Evolutionary conservation across 1,139 yeast species (phyloP).

Genomic region (Zygosaccharomyces sapae): DNA sequence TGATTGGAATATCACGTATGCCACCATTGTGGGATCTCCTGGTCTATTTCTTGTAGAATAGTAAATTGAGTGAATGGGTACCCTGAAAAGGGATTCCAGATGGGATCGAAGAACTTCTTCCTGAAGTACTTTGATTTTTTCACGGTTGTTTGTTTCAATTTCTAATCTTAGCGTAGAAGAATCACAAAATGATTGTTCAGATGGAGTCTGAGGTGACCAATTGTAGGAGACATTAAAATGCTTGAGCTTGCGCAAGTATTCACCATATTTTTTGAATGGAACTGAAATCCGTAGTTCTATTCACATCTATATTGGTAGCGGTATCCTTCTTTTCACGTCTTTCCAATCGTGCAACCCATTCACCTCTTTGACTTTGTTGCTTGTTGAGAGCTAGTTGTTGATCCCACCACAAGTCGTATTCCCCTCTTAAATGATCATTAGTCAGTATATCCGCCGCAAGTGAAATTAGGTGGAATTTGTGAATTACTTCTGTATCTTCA

Average conservation of each 20-base stretch:
- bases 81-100: conserved; percentile 12
- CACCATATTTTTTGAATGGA: conserved; percentile 29
- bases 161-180: conserved; percentile 20
- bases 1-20: conserved; percentile 16
- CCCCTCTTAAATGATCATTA: conserved; percentile 50
- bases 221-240: conserved; percentile 26
- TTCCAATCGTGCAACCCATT: background rate
- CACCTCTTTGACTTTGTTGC: background rate
- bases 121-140: background rate
- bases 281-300: conserved; percentile 6
- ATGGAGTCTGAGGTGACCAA: conserved; percentile 19
- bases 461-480: conserved; percentile 55
- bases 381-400: background rate
- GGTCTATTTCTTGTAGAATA: conserved; percentile 22
- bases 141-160: conserved; percentile 6
- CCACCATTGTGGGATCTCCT: conserved; percentile 16
- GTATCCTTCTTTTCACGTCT: background rate
- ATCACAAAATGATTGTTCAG: conserved; percentile 12
- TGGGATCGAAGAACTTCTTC: conserved; percentile 5
- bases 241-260: conserved; percentile 26
- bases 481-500: conserved; percentile 57
- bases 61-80: conserved; percentile 14
- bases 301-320: background rate
- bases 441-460: conserved; percentile 59
- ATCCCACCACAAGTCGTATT: conserved; percentile 45